Evolutionary conservation across 306 rosid species (phyloP).

Genomic region (Herpetospermum pedunculosum): DNA sequence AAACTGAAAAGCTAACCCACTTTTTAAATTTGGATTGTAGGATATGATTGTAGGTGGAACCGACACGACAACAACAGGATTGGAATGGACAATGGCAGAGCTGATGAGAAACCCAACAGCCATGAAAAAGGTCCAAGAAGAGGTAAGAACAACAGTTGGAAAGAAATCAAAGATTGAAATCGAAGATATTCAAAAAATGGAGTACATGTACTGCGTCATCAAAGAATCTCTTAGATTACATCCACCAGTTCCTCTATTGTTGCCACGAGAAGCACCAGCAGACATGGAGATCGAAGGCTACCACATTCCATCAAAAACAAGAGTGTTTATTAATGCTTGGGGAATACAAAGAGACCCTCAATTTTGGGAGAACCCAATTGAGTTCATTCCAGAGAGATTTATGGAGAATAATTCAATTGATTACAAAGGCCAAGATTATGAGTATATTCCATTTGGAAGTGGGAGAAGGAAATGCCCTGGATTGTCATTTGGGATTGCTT

Average conservation of each 20-base stretch:
- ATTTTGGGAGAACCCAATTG: conserved; percentile 15
- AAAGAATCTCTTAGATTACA: conserved; percentile 30
- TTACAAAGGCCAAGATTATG: conserved; percentile 19
- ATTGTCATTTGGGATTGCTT: conserved; percentile 8
- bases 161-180: conserved; percentile 12
- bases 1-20: too few relatives aligned
- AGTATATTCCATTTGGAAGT: conserved; percentile 29
- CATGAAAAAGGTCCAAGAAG: conserved; percentile 28
- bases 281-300: conserved; percentile 4
- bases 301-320: conserved; percentile 6
- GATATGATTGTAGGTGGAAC: conserved; percentile 40
- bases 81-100: conserved; percentile 46
- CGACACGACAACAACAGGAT: conserved; percentile 23
- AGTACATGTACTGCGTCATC: conserved; percentile 31
- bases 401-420: not conserved
- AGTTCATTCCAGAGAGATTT: conserved; percentile 29
- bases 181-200: conserved; percentile 24
- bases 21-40: too few relatives aligned
- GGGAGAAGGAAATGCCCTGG: conserved; percentile 31
- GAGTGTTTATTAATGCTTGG: conserved; percentile 21
- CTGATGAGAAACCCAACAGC: conserved; percentile 25
- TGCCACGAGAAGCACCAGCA: conserved; percentile 19
- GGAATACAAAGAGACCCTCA: conserved; percentile 24
- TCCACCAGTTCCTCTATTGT: conserved; percentile 26
- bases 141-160: conserved; percentile 9